Evolutionary conservation across 495 filamentous ascomycete genomes (phyloP).

Genomic region (Lasiosphaeria ovina): DNA sequence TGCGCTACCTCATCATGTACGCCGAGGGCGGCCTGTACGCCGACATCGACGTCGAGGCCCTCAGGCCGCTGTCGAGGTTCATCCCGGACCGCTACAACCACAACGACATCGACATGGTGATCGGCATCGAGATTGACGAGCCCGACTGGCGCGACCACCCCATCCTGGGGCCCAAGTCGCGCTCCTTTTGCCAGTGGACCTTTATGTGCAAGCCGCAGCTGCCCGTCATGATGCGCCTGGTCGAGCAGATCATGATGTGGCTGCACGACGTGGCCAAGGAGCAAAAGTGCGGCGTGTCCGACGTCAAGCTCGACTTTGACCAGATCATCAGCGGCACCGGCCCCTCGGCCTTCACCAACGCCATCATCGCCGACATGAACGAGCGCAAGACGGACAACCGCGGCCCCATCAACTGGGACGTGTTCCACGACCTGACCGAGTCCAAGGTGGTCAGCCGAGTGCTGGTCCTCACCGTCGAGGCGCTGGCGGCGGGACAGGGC

Average conservation of each 20-base stretch:
- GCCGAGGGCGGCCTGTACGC: slow-evolving; percentile 58
- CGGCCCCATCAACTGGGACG: slow-evolving; percentile 47
- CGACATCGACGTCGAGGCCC: slow-evolving; percentile 58
- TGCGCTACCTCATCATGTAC: slow-evolving; percentile 58
- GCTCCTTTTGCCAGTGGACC: slow-evolving; percentile 69
- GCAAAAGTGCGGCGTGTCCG: slow-evolving; percentile 50
- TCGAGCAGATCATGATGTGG: slow-evolving; percentile 61
- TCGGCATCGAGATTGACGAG: slow-evolving; percentile 66
- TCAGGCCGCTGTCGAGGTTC: slow-evolving; percentile 49
- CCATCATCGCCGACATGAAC: slow-evolving; percentile 60
- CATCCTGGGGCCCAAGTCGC: slow-evolving; percentile 59
- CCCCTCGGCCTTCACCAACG: slow-evolving; percentile 62
- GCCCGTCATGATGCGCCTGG: slow-evolving; percentile 60
- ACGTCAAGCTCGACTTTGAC: slow-evolving; percentile 62
- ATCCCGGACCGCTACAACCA: slow-evolving; percentile 49
- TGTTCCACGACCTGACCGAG: slow-evolving; percentile 58
- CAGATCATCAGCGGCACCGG: slow-evolving; percentile 67
- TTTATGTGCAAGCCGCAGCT: slow-evolving; percentile 61
- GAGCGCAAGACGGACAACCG: slow-evolving; percentile 23
- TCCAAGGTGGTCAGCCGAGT: slow-evolving; percentile 55
- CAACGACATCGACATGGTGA: slow-evolving; percentile 56
- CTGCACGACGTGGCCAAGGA: slow-evolving; percentile 52
- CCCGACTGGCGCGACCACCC: slow-evolving; percentile 58
- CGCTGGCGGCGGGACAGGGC: slow-evolving; percentile 62
- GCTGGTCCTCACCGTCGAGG: slow-evolving; percentile 61